A percentile compares a stretch with the other conserved stretches of the same genome.
phyloP scores from a whole-genome alignment of 805 yeast genomes.

The Yamadazyma akitaensis region DNA sequence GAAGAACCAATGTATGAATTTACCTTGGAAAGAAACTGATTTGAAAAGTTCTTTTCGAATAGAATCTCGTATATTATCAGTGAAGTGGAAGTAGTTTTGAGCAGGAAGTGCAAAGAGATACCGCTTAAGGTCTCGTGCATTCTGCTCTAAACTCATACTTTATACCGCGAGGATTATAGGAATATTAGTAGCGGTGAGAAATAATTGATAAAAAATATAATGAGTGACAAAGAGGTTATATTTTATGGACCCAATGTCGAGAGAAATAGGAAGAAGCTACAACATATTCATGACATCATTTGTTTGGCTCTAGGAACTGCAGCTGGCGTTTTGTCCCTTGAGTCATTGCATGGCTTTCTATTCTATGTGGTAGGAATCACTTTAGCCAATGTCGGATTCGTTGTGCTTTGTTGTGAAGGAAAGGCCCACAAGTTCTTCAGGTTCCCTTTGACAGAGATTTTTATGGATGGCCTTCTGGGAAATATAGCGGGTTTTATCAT shows the following conservation, averaged over 20 bases:
- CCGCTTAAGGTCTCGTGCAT: constrained; percentile 19
- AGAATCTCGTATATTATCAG: constrained; percentile 20
- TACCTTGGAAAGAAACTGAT: constrained; percentile 31
- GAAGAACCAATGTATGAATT: constrained; percentile 33
- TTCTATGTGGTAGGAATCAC: constrained; percentile 34
- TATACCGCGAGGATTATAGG: neutral
- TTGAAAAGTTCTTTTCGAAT: constrained; percentile 31
- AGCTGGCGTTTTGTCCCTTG: constrained; percentile 39
- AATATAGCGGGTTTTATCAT: constrained; percentile 39
- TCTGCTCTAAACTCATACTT: neutral
- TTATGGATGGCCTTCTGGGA: constrained; percentile 28
- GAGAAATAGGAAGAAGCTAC: constrained; percentile 25
- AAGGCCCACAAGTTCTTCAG: constrained; percentile 23
- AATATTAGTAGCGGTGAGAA: neutral
- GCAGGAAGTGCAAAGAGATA: constrained; percentile 34
- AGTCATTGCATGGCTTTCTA: constrained; percentile 32
- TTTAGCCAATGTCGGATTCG: constrained; percentile 28
- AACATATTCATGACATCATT: constrained; percentile 36
- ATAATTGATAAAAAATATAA: neutral
- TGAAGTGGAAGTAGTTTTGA: constrained; percentile 24
- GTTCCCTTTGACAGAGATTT: constrained; percentile 31
- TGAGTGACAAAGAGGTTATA: constrained; percentile 13
- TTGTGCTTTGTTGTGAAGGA: constrained; percentile 30
- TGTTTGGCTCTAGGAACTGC: constrained; percentile 38
- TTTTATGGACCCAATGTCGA: constrained; percentile 28